Evolutionary conservation across 352 stramenopile species (phyloP).

Genomic region (Pythium folliculosum): DNA sequence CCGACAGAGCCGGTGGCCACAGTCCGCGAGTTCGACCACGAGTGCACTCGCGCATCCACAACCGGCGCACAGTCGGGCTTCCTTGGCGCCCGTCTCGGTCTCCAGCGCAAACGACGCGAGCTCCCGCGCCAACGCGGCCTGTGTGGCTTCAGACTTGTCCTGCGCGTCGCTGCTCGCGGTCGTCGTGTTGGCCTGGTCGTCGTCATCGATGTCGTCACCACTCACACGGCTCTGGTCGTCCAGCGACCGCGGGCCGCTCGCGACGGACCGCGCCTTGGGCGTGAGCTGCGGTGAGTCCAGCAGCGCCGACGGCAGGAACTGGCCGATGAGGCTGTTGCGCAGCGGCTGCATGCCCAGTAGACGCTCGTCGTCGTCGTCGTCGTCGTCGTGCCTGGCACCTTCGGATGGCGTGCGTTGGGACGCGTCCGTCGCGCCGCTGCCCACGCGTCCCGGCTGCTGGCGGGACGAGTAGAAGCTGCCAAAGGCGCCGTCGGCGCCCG

Average conservation of each 20-base stretch:
- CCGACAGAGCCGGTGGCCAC: constrained; percentile 28
- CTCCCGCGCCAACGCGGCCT: constrained; percentile 19
- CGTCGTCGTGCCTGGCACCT: constrained; percentile 24
- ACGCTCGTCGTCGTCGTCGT: constrained; percentile 53
- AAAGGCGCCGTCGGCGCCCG: constrained; percentile 27
- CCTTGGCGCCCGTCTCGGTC: constrained; percentile 1
- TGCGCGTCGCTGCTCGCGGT: not conserved
- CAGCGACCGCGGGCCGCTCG: not conserved
- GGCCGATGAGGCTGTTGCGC: constrained; percentile 71
- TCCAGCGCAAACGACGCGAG: constrained; percentile 23
- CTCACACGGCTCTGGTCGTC: constrained; percentile 17
- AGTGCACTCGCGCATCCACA: constrained; percentile 18
- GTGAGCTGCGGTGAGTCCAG: constrained; percentile 83
- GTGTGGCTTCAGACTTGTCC: not conserved
- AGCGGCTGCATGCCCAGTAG: constrained; percentile 61
- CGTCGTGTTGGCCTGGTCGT: constrained; percentile 2
- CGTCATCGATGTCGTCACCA: constrained; percentile 26
- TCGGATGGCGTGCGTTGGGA: not conserved
- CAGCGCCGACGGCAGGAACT: constrained; percentile 77
- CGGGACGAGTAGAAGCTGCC: constrained; percentile 65
- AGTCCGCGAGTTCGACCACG: constrained; percentile 26
- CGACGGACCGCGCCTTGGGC: constrained; percentile 40
- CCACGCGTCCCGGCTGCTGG: constrained; percentile 13
- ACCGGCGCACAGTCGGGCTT: constrained; percentile 8
- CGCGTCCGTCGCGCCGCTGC: not conserved